These are phyloP conservation scores for Serendipita sp. DNA, from an alignment of 768 basidiomycete species.

Conservation along the genomic window DNA sequence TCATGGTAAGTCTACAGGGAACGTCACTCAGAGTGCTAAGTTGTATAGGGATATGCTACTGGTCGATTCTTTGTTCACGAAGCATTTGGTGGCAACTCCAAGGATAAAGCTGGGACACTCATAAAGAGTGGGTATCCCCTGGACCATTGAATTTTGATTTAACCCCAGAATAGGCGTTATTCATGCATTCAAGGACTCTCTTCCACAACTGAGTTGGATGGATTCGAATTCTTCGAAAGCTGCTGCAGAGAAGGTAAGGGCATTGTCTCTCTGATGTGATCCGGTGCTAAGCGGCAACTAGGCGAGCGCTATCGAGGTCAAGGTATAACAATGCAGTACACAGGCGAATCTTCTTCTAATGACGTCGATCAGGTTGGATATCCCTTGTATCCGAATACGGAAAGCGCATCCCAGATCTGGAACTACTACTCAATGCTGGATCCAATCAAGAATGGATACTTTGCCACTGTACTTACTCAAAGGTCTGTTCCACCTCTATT, in stretches of 20 bases:
- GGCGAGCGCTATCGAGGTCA: constrained; percentile 71
- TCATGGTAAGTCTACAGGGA: constrained; percentile 46
- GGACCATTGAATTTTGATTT: not conserved
- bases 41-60: constrained; percentile 20
- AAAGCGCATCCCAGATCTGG: constrained; percentile 47
- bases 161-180: constrained; percentile 42
- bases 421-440: constrained; percentile 60
- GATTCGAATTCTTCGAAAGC: constrained; percentile 65
- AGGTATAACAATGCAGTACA: constrained; percentile 21
- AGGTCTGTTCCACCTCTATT: constrained; percentile 26
- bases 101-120: constrained; percentile 63
- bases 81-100: constrained; percentile 66
- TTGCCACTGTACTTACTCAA: constrained; percentile 65
- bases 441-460: constrained; percentile 55
- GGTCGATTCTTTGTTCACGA: constrained; percentile 60
- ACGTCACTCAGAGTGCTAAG: not conserved
- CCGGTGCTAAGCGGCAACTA: constrained; percentile 16
- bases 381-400: constrained; percentile 74
- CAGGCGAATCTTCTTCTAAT: no score
- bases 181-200: constrained; percentile 61
- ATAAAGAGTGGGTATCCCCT: constrained; percentile 43
- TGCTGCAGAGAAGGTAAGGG: constrained; percentile 64
- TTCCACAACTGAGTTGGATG: constrained; percentile 78
- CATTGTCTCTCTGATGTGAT: constrained; percentile 6
- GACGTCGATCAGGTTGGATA: constrained; percentile 46